Evolutionary conservation across 352 stramenopile genomes (phyloP).

Genomic region (Peronospora farinosa): DNA sequence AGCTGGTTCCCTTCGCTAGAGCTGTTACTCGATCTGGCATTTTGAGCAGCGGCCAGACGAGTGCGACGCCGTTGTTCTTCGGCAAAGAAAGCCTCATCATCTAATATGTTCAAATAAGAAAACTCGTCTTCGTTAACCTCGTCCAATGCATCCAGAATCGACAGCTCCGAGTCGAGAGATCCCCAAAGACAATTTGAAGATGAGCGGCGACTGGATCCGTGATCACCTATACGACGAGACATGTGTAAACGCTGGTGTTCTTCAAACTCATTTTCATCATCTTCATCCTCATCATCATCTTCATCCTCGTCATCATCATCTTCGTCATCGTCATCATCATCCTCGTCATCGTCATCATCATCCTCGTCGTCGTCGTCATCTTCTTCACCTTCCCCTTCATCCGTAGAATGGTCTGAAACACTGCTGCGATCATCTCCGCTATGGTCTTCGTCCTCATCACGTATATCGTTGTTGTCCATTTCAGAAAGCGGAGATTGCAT

Average conservation of each 20-base stretch:
- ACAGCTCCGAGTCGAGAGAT: conserved; percentile 63
- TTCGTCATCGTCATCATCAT: conserved; percentile 52
- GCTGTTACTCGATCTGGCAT: conserved; percentile 10
- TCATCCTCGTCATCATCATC: conserved; percentile 64
- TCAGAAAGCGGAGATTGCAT: conserved; percentile 55
- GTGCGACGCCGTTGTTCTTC: conserved; percentile 50
- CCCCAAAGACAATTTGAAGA: conserved; percentile 52
- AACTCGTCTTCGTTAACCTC: conserved; percentile 83
- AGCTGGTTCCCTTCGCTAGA: conserved; percentile 10
- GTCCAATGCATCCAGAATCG: conserved; percentile 64
- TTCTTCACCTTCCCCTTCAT: conserved; percentile 42
- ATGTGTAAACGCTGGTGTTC: conserved; percentile 53
- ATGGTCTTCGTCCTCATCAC: conserved; percentile 35
- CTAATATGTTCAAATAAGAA: conserved; percentile 68
- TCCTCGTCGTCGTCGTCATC: conserved; percentile 56
- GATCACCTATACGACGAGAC: conserved; percentile 33
- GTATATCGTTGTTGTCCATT: conserved; percentile 54
- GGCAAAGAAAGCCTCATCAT: conserved; percentile 53
- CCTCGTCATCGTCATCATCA: conserved; percentile 63
- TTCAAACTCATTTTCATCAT: conserved; percentile 56
- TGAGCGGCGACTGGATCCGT: conserved; percentile 29
- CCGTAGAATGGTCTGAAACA: conserved; percentile 42
- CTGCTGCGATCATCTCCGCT: conserved; percentile 63
- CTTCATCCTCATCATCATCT: conserved; percentile 47
- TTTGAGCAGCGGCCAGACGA: conserved; percentile 25